These are phyloP conservation scores for Bipolaris victoriae DNA, from an alignment of 2,329 filamentous ascomycete species.

Conservation along the genomic window DNA sequence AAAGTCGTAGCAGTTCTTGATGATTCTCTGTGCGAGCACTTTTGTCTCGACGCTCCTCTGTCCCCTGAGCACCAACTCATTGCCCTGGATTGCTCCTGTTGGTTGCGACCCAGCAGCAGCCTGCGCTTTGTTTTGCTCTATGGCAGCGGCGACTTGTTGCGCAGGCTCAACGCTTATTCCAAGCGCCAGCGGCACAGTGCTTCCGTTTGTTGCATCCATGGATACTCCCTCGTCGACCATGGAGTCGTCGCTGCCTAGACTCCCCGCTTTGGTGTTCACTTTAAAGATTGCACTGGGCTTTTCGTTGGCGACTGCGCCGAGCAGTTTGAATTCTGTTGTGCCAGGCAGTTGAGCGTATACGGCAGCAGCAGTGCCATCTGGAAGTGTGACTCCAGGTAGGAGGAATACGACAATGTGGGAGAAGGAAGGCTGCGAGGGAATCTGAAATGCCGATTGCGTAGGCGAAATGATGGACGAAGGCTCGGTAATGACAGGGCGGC, in stretches of 20 bases:
- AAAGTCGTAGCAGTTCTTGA: conserved; percentile 97
- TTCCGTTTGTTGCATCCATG: conserved; percentile 17
- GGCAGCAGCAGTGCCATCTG: conserved; percentile 77
- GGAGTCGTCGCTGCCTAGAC: conserved; percentile 54
- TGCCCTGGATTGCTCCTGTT: conserved; percentile 30
- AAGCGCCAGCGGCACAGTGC: conserved; percentile 62
- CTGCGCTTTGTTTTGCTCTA: conserved; percentile 64
- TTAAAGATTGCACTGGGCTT: conserved; percentile 95
- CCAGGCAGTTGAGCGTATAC: conserved; percentile 82
- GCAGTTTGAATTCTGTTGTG: conserved; percentile 72
- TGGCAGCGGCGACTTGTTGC: conserved; percentile 70
- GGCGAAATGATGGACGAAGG: conserved; percentile 59
- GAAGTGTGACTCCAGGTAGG: conserved; percentile 76
- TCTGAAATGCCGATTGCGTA: conserved; percentile 70
- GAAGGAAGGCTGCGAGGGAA: conserved; percentile 66
- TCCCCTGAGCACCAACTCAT: conserved; percentile 47
- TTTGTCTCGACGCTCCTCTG: conserved; percentile 66
- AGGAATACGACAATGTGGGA: conserved; percentile 87
- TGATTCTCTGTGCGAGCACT: conserved; percentile 87
- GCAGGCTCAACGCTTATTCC: conserved; percentile 84
- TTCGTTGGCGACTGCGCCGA: conserved; percentile 86
- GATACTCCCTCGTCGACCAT: conserved; percentile 52
- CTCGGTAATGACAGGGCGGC: conserved; percentile 65
- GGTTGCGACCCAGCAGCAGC: conserved; percentile 39
- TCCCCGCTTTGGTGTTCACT: conserved; percentile 57